Percentiles rank a stretch among this genome's conserved stretches.
phyloP scores from a whole-genome alignment of 768 basidiomycete genomes.

The Clitopilus passeckerianus region DNA sequence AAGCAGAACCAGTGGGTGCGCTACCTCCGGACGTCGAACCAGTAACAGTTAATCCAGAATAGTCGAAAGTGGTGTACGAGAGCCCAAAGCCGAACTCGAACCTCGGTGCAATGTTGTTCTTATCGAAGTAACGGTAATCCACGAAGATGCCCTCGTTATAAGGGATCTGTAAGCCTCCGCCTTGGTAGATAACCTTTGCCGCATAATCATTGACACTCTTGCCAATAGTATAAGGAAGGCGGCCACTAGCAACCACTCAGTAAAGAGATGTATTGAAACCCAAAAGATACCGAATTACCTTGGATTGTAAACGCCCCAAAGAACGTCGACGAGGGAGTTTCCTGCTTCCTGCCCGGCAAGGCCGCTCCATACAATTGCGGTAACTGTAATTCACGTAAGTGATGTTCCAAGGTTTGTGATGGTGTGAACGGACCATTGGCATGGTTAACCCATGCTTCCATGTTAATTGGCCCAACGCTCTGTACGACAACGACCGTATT shows the following conservation, averaged over 20 bases:
- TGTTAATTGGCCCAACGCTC: constrained; percentile 54
- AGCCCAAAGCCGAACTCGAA: constrained; percentile 50
- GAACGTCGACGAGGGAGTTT: constrained; percentile 52
- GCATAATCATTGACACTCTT: constrained; percentile 52
- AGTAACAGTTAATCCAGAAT: constrained; percentile 36
- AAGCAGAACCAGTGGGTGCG: constrained; percentile 41
- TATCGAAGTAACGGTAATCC: constrained; percentile 57
- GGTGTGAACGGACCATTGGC: constrained; percentile 31
- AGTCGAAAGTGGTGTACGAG: constrained; percentile 55
- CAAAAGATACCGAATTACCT: constrained; percentile 25
- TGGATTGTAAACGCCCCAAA: constrained; percentile 59
- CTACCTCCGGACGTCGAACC: constrained; percentile 37
- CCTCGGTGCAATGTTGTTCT: constrained; percentile 36
- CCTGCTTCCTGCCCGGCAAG: constrained; percentile 64
- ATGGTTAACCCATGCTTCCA: constrained; percentile 56
- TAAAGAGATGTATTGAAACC: neutral
- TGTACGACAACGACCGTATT: constrained; percentile 67
- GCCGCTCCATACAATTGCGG: constrained; percentile 37
- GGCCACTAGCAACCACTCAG: constrained; percentile 22
- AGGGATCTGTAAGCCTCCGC: constrained; percentile 35
- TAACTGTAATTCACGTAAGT: neutral
- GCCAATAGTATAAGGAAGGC: constrained; percentile 49
- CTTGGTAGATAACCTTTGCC: constrained; percentile 39
- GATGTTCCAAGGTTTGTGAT: neutral
- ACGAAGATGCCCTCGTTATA: constrained; percentile 57